phyloP scores from a whole-genome alignment of 495 filamentous ascomycete genomes.

The Hyaloscypha hepaticicola region DNA sequence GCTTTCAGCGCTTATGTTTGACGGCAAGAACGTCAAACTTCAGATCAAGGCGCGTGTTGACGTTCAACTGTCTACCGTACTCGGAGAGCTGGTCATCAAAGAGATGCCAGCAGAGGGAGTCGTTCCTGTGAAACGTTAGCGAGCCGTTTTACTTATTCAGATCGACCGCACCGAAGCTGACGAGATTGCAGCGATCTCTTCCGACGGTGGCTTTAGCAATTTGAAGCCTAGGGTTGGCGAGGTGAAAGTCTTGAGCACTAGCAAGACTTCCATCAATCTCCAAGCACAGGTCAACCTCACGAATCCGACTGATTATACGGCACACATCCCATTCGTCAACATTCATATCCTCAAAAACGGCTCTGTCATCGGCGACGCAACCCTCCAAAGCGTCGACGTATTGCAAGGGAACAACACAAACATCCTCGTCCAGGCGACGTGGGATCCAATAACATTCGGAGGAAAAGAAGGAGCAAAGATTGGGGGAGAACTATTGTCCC shows the following conservation, averaged over 20 bases:
- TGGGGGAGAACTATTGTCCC: conserved; percentile 72
- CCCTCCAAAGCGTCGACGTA: conserved; percentile 57
- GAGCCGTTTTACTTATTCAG: conserved; percentile 27
- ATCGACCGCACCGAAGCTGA: conserved; percentile 31
- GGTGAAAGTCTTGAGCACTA: conserved; percentile 67
- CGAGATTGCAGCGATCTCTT: conserved; percentile 34
- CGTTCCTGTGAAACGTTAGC: conserved; percentile 82
- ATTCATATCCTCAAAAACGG: conserved; percentile 72
- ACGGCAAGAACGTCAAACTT: conserved; percentile 60
- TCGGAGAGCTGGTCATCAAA: conserved; percentile 77
- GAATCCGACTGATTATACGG: conserved; percentile 86
- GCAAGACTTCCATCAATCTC: conserved; percentile 63
- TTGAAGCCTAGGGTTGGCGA: conserved; percentile 60
- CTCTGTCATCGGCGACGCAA: conserved; percentile 72
- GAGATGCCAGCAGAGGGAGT: conserved; percentile 81
- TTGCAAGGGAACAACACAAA: conserved; percentile 69
- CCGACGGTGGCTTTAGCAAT: conserved; percentile 36
- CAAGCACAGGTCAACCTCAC: conserved; percentile 73
- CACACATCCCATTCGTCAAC: conserved; percentile 73
- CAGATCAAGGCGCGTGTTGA: conserved; percentile 79
- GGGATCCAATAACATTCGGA: conserved; percentile 64
- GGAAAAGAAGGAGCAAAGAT: conserved; percentile 57
- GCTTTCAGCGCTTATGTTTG: conserved; percentile 72
- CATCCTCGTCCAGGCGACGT: conserved; percentile 64
- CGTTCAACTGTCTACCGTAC: conserved; percentile 71